Evolutionary conservation across 805 yeast genomes (phyloP), one percentile per base, ranked within the genome.

Genomic region (Kockiozyma suomiensis): DNA sequence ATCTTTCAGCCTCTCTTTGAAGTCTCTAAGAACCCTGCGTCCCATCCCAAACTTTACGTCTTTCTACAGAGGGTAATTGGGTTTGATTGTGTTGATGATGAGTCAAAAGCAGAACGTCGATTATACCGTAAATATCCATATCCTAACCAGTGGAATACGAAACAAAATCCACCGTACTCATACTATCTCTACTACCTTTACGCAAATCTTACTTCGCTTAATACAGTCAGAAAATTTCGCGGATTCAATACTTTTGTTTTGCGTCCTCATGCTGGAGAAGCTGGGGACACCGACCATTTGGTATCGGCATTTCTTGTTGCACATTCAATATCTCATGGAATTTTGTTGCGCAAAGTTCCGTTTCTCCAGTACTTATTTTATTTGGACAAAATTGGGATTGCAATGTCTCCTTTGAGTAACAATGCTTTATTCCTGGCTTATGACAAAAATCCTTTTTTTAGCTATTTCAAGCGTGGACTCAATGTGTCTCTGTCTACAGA

Each of bases 231-330:
- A 75, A 76, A 79, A 35, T 80, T 78, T 59, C 81, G 92, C 59
- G 87, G 88, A 0, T 88, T 84, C 75, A 92, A 88, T 73, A 92
- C 97, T 0, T 86, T 94, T 75, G 96, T 90, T n/a, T 78, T 94
- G 69, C 83, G 99, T 70, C 99, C 99, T 2, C 99, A 94, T 74
- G 90, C 97, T 68, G 99, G 99, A 65, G 99, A 94, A 75, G 99
- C 99, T n/a, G 99, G 99, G 61, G 99, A 94, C 71, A 97, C 98
- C 1, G 98, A 94, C 70, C 99, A 94, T 77, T 79, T 96, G 70
- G 89, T 92, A 47, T 82, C 92, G 52, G 92, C 99, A 1, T 94
- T 88, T 70, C 75, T 94, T 69, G 84, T 94, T 0, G 85, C 97
- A 0, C 96, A 93, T 70, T 90, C 96, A 53, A 94, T 94, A 61